Evolutionary conservation across 805 yeast genomes (phyloP), one percentile per base, ranked within the genome.

Genomic region (fission yeast (Schizosaccharomyces pombe)): DNA sequence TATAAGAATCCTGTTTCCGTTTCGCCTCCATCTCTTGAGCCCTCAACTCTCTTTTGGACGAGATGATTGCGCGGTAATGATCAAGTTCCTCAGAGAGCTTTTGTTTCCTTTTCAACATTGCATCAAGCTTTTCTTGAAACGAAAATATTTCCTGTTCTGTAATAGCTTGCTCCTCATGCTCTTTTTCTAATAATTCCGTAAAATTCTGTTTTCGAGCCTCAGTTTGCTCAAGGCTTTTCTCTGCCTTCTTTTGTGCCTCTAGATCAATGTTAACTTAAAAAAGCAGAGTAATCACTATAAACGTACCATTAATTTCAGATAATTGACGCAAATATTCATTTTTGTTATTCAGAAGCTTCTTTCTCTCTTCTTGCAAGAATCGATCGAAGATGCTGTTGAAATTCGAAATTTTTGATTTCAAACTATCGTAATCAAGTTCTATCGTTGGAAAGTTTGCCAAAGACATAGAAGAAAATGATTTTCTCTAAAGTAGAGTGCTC

Each of bases 1-100:
- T 77, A 43, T 66, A 67, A 30, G 66, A 67, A 5, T 71, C 65
- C 60, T 79, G 83, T 8, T 61, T 55, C 32, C 75, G 60, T 52
- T 63, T 64, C 11, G 56, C 52, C 32, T 55, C 56, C 5, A 61
- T 60, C 32, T 57, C 58, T 19, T 60, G 16, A 8, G 19, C 49
- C 14, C 26, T 43, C 5, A 24, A 16, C 5, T 43, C 28, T 12
- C 31, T 28, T 43, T 43, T 43, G 6, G 49, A 14, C 1, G 49
- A 22, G 14, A 43, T n/a, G 16, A 43, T 30, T 4, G 11, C 11
- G 14, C 30, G 49, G 8, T 12, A 26, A 4, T 30, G 49, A n/a
- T 43, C 49, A 16, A 43, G 19, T 43, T 43, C 49, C 14, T 43
- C 49, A 6, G 26, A 9, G 14, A 43, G 5, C 6, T n/a, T 19